These are phyloP conservation scores for Pythium grandisporangium DNA, from an alignment of 352 stramenopile species.

Conservation along the genomic window DNA sequence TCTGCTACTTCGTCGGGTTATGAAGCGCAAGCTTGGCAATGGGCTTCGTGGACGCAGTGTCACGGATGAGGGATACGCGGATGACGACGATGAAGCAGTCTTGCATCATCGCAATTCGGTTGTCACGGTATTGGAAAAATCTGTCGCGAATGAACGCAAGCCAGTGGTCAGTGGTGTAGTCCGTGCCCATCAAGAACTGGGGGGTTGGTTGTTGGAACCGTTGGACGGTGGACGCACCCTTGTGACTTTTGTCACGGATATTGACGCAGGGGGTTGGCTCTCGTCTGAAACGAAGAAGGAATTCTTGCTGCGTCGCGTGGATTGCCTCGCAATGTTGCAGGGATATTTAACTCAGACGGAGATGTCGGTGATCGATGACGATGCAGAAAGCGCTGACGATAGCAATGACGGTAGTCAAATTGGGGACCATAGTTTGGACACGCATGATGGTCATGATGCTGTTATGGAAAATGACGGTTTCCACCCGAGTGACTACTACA, in stretches of 20 bases:
- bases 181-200: conserved; percentile 49
- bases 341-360: conserved; percentile 60
- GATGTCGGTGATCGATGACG: conserved; percentile 28
- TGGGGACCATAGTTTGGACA: conserved; percentile 17
- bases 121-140: conserved; percentile 73
- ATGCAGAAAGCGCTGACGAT: conserved; percentile 14
- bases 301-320: conserved; percentile 50
- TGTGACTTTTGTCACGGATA: conserved; percentile 64
- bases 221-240: conserved; percentile 49
- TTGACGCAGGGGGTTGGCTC: conserved; percentile 48
- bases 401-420: conserved; percentile 14
- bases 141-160: conserved; percentile 68
- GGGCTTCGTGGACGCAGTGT: conserved; percentile 37
- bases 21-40: not conserved
- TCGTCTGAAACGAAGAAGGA: conserved; percentile 28
- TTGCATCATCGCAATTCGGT: conserved; percentile 42
- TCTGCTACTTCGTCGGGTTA: conserved; percentile 47
- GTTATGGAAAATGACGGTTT: conserved; percentile 25
- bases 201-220: conserved; percentile 68
- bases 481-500: conserved; percentile 74
- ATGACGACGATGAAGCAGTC: conserved; percentile 17
- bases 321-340: conserved; percentile 48
- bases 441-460: conserved; percentile 6
- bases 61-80: conserved; percentile 24
- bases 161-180: conserved; percentile 24